These are phyloP conservation scores for Hemisphaericaspora xylofermentans DNA, from an alignment of 1,139 yeast genomes.

Conservation along the genomic window DNA sequence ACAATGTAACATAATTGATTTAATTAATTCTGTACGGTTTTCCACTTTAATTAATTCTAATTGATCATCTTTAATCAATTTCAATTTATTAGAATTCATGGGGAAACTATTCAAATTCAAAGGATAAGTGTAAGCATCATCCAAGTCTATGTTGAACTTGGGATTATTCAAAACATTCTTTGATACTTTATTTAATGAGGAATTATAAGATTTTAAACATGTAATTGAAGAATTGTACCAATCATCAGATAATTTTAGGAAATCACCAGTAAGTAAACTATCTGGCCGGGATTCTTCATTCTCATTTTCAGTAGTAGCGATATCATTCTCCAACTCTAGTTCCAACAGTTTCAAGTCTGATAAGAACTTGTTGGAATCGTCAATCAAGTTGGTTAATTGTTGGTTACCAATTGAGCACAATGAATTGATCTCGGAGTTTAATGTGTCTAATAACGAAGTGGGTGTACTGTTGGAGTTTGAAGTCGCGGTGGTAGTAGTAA, in stretches of 20 bases:
- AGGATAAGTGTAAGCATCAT: slow-evolving; percentile 47
- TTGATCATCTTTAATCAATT: slow-evolving; percentile 11
- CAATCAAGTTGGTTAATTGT: slow-evolving; percentile 20
- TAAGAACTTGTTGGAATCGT: slow-evolving; percentile 27
- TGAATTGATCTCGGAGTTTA: slow-evolving; percentile 27
- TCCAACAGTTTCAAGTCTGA: slow-evolving; percentile 30
- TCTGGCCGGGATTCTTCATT: background rate
- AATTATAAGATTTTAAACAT: slow-evolving; percentile 37
- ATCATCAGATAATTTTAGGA: slow-evolving; percentile 14
- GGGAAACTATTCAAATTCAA: slow-evolving; percentile 36
- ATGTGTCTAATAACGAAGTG: slow-evolving; percentile 28
- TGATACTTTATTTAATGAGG: slow-evolving; percentile 36
- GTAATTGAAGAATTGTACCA: slow-evolving; percentile 43
- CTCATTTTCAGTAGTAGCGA: slow-evolving; percentile 10
- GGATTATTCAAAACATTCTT: slow-evolving; percentile 35
- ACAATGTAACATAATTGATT: slow-evolving; percentile 42
- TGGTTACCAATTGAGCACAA: slow-evolving; percentile 26
- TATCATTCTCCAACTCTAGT: slow-evolving; percentile 20
- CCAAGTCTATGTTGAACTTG: slow-evolving; percentile 28
- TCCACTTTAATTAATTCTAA: slow-evolving; percentile 21
- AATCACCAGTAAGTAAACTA: background rate
- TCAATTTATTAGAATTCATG: slow-evolving; percentile 12
- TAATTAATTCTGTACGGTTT: slow-evolving; percentile 37
- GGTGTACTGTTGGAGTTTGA: slow-evolving; percentile 5
- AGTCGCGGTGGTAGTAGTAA: background rate